phyloP scores from a whole-genome alignment of 805 yeast genomes.

The Blastobotrys robertii region DNA sequence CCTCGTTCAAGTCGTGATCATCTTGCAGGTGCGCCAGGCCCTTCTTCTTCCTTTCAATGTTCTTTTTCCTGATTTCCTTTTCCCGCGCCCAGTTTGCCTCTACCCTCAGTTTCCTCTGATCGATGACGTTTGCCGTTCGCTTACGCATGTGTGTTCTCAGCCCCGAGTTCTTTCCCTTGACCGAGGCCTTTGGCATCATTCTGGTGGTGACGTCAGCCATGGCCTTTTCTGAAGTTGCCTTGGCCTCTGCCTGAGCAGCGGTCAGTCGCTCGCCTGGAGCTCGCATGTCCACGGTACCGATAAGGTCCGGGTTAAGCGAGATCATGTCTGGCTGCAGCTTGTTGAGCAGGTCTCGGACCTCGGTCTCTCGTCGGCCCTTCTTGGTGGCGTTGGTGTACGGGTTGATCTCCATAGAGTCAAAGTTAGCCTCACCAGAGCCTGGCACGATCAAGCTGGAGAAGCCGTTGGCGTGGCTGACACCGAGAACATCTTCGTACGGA shows the following conservation, averaged over 20 bases:
- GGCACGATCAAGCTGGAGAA: conserved; percentile 83
- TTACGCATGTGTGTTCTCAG: conserved; percentile 72
- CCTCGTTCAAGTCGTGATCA: conserved; percentile 34
- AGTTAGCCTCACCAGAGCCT: conserved; percentile 97
- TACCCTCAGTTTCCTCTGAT: conserved; percentile 69
- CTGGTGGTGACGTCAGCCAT: conserved; percentile 42
- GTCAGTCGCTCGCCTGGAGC: conserved; percentile 55
- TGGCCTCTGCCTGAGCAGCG: conserved; percentile 31
- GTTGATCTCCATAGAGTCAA: conserved; percentile 84
- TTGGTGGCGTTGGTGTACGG: conserved; percentile 89
- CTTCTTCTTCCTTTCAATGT: conserved; percentile 31
- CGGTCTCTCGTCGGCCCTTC: conserved; percentile 87
- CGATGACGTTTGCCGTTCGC: conserved; percentile 75
- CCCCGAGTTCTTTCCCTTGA: conserved; percentile 73
- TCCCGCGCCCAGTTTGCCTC: conserved; percentile 68
- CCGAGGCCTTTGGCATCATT: conserved; percentile 54
- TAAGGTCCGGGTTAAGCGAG: conserved; percentile 74
- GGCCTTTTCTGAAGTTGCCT: conserved; percentile 30
- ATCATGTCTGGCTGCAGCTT: conserved; percentile 90
- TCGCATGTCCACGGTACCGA: conserved; percentile 74
- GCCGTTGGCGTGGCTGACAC: conserved; percentile 74
- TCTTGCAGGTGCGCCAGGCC: conserved; percentile 31
- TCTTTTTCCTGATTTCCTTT: conserved; percentile 55
- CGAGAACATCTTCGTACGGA: conserved; percentile 94
- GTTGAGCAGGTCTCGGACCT: conserved; percentile 75